A percentile compares a stretch with the other conserved stretches of the same genome.
These are phyloP conservation scores for Hura crepitans DNA, from an alignment of 441 rosid species.

Conservation along the genomic window DNA sequence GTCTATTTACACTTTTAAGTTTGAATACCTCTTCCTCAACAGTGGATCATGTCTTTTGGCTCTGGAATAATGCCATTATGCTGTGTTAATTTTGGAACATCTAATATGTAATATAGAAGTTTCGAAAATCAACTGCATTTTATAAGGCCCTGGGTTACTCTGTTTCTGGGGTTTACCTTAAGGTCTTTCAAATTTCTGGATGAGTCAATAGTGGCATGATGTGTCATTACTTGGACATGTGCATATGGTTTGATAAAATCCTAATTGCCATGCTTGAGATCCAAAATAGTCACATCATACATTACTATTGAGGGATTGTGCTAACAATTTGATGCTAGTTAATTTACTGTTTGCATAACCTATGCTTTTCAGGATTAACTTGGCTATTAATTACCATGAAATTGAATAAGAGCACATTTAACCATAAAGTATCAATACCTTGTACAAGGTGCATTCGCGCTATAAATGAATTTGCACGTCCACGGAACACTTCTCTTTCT, in stretches of 20 bases:
- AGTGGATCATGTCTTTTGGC: background rate
- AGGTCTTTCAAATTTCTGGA: no score
- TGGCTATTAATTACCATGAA: background rate
- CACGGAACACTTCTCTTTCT: constrained; percentile 68
- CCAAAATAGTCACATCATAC: no score
- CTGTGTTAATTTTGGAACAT: background rate
- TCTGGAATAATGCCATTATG: background rate
- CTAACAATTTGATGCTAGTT: no score
- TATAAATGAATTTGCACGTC: constrained; percentile 81
- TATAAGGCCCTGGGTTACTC: background rate
- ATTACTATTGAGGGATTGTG: no score
- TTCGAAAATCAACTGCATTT: no score
- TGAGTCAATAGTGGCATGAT: background rate
- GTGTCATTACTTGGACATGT: no score
- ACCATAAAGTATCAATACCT: constrained; percentile 43
- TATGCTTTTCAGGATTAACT: background rate
- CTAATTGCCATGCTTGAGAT: no score
- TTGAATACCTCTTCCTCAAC: background rate
- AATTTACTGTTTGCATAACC: background rate
- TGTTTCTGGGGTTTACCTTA: background rate
- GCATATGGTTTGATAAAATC: no score
- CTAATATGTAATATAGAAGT: no score
- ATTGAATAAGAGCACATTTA: constrained; percentile 8
- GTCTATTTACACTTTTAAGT: background rate
- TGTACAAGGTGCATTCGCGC: constrained; percentile 97